Conservation (phyloP, 192 early-diverging fungal species). For the Coemansia sp. region DNA sequence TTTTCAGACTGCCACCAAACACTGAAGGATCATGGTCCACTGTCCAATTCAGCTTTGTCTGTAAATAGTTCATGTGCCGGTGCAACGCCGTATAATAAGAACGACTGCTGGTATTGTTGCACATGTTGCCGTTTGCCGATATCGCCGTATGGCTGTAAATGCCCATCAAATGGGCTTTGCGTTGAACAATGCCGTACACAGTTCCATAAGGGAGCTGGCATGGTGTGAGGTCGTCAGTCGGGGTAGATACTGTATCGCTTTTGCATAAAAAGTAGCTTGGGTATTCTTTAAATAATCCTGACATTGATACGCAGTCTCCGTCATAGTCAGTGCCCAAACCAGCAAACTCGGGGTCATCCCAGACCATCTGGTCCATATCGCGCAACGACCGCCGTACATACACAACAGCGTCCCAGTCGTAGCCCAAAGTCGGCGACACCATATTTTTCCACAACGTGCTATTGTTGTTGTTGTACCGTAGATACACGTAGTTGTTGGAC, state of each 20-base stretch:
- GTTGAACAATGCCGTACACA: background rate
- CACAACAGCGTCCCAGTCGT: slow-evolving; percentile 1
- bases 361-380: slow-evolving; percentile 1
- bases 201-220: background rate
- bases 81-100: background rate
- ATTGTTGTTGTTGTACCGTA: background rate
- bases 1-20: background rate
- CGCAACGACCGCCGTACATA: background rate
- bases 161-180: slow-evolving; percentile 9
- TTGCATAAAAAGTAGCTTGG: background rate
- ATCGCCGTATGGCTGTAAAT: background rate
- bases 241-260: background rate
- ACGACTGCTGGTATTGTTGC: background rate
- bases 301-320: background rate
- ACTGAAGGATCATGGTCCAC: background rate
- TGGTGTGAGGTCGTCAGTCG: background rate
- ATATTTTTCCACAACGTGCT: background rate
- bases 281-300: background rate
- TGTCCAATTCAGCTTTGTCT: background rate
- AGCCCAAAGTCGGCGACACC: slow-evolving; percentile 3
- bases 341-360: slow-evolving; percentile 1
- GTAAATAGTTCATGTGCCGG: background rate
- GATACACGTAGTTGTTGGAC: slow-evolving; percentile 4
- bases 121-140: background rate
- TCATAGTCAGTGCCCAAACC: background rate